phyloP scores from a whole-genome alignment of 2,329 filamentous ascomycete species.

The Monilinia laxa region DNA sequence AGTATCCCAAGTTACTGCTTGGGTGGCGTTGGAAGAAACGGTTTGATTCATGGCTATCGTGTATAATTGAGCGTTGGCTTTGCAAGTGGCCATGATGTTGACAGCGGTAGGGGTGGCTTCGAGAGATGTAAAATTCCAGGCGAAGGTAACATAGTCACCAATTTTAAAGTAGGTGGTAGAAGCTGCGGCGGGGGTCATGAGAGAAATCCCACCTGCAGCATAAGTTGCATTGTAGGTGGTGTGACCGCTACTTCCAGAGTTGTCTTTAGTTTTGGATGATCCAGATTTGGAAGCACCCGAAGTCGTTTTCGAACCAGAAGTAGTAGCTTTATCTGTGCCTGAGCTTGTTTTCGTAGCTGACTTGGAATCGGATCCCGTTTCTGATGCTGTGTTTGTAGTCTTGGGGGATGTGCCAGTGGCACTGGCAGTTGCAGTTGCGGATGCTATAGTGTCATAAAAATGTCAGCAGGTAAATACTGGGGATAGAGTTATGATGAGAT shows the following conservation, averaged over 20 bases:
- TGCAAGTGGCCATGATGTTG: constrained; percentile 59
- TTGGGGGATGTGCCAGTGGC: constrained; percentile 10
- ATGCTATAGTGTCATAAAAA: not conserved
- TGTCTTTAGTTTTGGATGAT: constrained; percentile 6
- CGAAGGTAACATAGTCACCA: constrained; percentile 57
- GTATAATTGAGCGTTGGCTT: constrained; percentile 52
- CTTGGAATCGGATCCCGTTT: constrained; percentile 7
- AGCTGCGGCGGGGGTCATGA: constrained; percentile 52
- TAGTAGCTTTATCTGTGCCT: constrained; percentile 13
- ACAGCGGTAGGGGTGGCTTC: constrained; percentile 58
- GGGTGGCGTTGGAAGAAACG: constrained; percentile 48
- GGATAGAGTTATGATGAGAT: constrained; percentile 2
- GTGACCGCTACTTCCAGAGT: constrained; percentile 9
- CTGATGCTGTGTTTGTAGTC: constrained; percentile 12
- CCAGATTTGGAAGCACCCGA: constrained; percentile 8
- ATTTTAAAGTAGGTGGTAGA: constrained; percentile 58
- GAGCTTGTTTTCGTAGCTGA: constrained; percentile 21
- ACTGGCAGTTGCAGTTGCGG: not conserved
- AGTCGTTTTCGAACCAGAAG: constrained; percentile 11
- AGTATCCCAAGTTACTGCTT: constrained; percentile 59
- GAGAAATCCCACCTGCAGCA: constrained; percentile 52
- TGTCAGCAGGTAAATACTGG: constrained; percentile 3
- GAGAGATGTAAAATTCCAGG: constrained; percentile 65
- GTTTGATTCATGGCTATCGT: constrained; percentile 65
- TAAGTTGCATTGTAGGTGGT: constrained; percentile 47